Base-by-base conservation (phyloP, 305 asterid species). In the Ajuga reptans region DNA sequence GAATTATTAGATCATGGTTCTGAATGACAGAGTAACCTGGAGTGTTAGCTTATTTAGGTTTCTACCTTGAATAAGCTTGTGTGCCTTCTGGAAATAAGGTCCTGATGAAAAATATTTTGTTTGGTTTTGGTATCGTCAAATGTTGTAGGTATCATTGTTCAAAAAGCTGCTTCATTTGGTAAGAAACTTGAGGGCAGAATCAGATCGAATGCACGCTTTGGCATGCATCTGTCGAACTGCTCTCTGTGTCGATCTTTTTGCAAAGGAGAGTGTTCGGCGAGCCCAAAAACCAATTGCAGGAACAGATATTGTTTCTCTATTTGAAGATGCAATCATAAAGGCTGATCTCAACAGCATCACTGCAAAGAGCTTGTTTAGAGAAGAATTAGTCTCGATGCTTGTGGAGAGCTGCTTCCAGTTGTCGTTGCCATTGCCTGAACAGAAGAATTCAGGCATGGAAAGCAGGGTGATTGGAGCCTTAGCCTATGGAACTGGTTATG, bases 221-320 rank as follows among this genome's bases (percentile, higher is more conserved):
- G 97, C 96, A 31, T 90, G 97, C 85, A 90, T 90, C 69, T 86
- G 96, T 72, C 85, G 97, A 36, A 90, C 97, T 17, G 97, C 97
- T 51, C 95, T 90, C 27, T 90, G 97, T 68, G 96, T 90, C 52
- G 94, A 90, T 80, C 97, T 90, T 78, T 86, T 90, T 24, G 90
- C 97, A 46, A 90, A 88, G 76, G 97, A 90, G 81, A 88, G 89
- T 56, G 86, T 90, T 64, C 89, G 94, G 46, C 77, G 97, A 65
- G 97, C 96, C 69, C 96, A 90, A 79, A 90, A 88, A 72, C 97
- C 97, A 71, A 82, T 84, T 64, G 82, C 90, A 24, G 97, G 96
- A 72, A 90, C 97, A 18, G 94, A 90, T 64, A 85, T 90, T 54
- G 94, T 87, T 76, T 88, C 96, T 7, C 90, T 90, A 64, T 90